Base-by-base conservation (phyloP, 257 asterid genomes). In the Plantago ovata region DNA sequence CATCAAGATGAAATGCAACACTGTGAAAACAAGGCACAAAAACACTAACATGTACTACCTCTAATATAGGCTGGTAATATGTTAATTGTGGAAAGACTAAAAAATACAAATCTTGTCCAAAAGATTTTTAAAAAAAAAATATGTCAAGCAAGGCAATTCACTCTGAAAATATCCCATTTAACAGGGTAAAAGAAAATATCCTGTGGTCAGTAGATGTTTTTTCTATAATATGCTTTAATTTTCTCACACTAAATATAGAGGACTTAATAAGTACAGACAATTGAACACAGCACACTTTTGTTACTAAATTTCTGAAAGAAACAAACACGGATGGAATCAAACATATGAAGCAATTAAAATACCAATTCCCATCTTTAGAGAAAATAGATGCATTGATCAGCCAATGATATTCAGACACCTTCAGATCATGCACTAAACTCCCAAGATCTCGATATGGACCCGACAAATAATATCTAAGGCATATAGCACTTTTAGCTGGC, bases 1-100 rank as follows among this genome's bases (percentile, higher is more conserved):
- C 36, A 9, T 33, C 32, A 9, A 16, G 21, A 16, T 5, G 19
- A 61, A 51, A 52, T 39, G 16, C 53, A 23, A 41, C 47, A 22
- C 18, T 7, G n/a, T n/a, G 21, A 40, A 43, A 53, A 46, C 36
- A 24, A 41, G 41, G 46, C 23, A 41, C 23, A 48, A 40, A 41
- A 15, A 24, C n/a, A 3, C 51, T 38, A 48, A 13, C 20, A 49
- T 38, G 51, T 55, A 38, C 52, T 59, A 64, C 58, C 60, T 62
- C 61, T 38, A 21, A 61, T 51, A 56, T 67, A 42, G 3, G 10
- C 9, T 38, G 3, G 42, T 15, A 60, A 14, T 53, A 40, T 68
- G 7, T 33, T 50, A 20, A 38, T 49, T 20, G 22, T 24, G 20
- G 36, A 53, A 46, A 44, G 7, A 21, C 8, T 15, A 19, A 49